These are phyloP conservation scores for Gracilariopsis chorda DNA, from an alignment of 23 red algal genomes.

Conservation along the genomic window DNA sequence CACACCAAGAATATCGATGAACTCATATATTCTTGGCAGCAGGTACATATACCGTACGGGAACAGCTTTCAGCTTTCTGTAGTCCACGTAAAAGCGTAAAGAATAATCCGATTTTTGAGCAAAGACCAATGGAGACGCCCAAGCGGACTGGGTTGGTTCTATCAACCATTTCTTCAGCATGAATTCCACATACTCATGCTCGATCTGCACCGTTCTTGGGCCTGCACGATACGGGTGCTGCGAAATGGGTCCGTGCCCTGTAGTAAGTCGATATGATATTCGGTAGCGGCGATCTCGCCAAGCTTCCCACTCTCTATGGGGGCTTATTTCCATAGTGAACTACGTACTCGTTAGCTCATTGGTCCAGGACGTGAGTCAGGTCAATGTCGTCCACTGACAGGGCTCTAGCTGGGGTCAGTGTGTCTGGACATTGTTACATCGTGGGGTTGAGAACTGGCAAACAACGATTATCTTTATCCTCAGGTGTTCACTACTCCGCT, in stretches of 20 bases:
- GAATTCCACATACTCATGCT: not conserved
- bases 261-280: not conserved
- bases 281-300: not conserved
- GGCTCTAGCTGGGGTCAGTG: too few species aligned
- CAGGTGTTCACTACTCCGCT: too few species aligned
- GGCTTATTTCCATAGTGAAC: not conserved
- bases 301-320: not conserved
- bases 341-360: too few species aligned
- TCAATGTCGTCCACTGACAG: not conserved
- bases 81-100: conserved; percentile 37
- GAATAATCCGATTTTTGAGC: not conserved
- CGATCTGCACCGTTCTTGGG: not conserved
- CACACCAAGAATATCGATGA: conserved; percentile 8
- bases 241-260: not conserved
- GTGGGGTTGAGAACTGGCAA: too few species aligned
- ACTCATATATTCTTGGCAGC: conserved; percentile 13
- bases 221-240: not conserved
- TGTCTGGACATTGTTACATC: too few species aligned
- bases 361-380: not conserved
- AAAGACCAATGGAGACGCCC: not conserved
- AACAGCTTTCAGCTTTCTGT: not conserved
- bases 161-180: not conserved
- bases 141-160: not conserved
- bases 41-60: conserved; percentile 2
- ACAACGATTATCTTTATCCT: too few species aligned